phyloP scores from a whole-genome alignment of 139 green algal species.

The Tetraselmis striata region DNA sequence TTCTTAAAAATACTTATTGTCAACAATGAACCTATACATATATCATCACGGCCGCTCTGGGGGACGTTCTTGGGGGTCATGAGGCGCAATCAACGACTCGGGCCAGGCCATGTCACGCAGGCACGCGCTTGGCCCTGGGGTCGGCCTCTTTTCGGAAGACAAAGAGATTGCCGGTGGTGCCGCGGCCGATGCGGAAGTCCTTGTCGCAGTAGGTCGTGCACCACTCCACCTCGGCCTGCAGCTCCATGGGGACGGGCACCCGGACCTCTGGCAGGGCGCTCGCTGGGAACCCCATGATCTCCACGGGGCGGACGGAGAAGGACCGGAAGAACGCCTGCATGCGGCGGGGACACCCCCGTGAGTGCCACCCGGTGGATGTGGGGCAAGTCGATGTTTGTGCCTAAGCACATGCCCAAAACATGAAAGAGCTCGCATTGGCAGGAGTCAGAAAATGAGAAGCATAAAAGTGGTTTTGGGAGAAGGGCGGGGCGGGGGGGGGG shows the following conservation, averaged over 20 bases:
- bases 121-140: not conserved
- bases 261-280: conserved; percentile 18
- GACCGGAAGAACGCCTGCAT: conserved; percentile 21
- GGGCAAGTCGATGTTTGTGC: not conserved
- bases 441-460: not conserved
- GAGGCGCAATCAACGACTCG: no score
- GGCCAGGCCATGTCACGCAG: no score
- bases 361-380: no score
- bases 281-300: conserved; percentile 21
- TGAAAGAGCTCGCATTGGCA: not conserved
- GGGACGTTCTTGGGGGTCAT: no score
- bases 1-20: no score
- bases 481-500: no score
- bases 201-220: conserved; percentile 25
- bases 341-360: not conserved
- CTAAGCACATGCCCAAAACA: not conserved
- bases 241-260: conserved; percentile 12
- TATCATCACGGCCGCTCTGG: no score
- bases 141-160: conserved; percentile 9
- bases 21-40: no score
- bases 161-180: conserved; percentile 14
- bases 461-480: not conserved
- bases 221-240: conserved; percentile 22
- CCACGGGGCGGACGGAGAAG: conserved; percentile 21
- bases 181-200: conserved; percentile 12